These are phyloP conservation scores for Cerioporus squamosus DNA, from an alignment of 1,284 basidiomycete species.

Conservation along the genomic window DNA sequence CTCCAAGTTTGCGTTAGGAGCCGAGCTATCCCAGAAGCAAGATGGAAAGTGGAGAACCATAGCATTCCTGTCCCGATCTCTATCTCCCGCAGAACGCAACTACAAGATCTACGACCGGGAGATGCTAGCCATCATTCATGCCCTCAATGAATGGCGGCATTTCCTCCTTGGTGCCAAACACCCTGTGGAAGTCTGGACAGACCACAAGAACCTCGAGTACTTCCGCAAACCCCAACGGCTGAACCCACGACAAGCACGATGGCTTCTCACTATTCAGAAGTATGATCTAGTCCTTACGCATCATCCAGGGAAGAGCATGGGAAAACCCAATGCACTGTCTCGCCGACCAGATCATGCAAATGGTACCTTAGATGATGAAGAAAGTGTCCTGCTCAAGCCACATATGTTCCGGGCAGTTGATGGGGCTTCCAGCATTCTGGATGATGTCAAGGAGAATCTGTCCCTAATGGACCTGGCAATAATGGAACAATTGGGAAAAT, in stretches of 20 bases:
- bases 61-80: slow-evolving; percentile 9
- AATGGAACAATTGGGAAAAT: neutral
- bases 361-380: slow-evolving; percentile 35
- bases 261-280: slow-evolving; percentile 39
- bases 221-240: slow-evolving; percentile 41
- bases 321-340: slow-evolving; percentile 45
- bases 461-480: neutral
- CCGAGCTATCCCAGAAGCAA: slow-evolving; percentile 9
- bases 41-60: slow-evolving; percentile 14
- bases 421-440: neutral
- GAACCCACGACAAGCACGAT: slow-evolving; percentile 43
- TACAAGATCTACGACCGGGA: slow-evolving; percentile 45
- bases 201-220: slow-evolving; percentile 50
- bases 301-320: slow-evolving; percentile 39
- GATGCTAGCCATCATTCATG: slow-evolving; percentile 39
- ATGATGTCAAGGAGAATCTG: neutral
- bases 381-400: slow-evolving; percentile 32
- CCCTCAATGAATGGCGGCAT: slow-evolving; percentile 37
- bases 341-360: slow-evolving; percentile 37
- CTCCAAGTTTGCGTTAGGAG: slow-evolving; percentile 9
- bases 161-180: slow-evolving; percentile 30
- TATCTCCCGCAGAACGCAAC: slow-evolving; percentile 28
- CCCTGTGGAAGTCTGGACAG: slow-evolving; percentile 30
- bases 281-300: slow-evolving; percentile 45
- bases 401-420: neutral